Evolutionary conservation across 257 asterid genomes (phyloP), one percentile per base, ranked within the genome.

Genomic region (Nyctanthes arbortristis): DNA sequence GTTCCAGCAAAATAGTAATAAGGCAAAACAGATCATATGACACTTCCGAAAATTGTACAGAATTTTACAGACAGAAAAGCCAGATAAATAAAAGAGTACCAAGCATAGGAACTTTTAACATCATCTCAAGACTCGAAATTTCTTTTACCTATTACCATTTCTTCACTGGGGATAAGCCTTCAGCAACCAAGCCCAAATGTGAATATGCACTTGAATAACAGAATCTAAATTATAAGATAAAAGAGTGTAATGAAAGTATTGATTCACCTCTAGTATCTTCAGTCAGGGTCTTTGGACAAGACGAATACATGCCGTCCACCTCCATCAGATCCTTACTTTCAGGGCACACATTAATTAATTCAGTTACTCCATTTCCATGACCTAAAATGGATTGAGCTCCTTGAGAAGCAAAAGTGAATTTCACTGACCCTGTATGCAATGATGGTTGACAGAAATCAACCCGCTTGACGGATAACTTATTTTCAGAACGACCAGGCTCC

Each of bases 371-470:
- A 68, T 58, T 67, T 7, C 63, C 83, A 63, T 63, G 84, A 62
- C 76, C 77, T 14, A 79, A 73, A 78, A 35, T 13, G 2, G 76
- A 71, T 36, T 70, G 80, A 62, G 80, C 70, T 45, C 80, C 86
- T 45, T 68, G 71, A 16, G 89, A 74, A 57, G 76, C 73, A 70
- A 79, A 79, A 27, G 71, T 85, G 25, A 81, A 85, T 73, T 80
- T 89, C 56, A 79, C 77, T 0, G 70, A 14, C 4, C 80, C 96
- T 13, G 68, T 35, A 35, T 76, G 84, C n/a, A 80, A 65, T 32
- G 78, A 58, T 5, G 93, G 78, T 70, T 80, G 94, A 79, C 88
- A 80, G 70, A 89, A 89, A 74, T 93, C 96, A n/a, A 91, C 95
- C 78, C 85, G 78, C 77, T 91, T 22, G 30, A 52, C 5, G 2